phyloP scores from a whole-genome alignment of 2,329 filamentous ascomycete species.

The Alternaria arborescens region DNA sequence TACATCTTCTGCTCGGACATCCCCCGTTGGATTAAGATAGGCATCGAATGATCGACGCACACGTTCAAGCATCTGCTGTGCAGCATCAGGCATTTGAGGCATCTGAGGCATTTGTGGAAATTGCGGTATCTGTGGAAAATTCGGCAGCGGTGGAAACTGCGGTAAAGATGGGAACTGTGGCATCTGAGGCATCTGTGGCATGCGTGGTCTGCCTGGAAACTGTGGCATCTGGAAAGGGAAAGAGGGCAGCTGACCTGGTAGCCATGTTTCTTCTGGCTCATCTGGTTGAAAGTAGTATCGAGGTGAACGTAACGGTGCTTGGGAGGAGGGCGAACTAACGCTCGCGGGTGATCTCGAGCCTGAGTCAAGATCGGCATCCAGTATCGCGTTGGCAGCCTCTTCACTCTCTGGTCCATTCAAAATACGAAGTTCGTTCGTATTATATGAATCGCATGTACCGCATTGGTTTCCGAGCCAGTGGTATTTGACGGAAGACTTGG shows the following conservation, averaged over 20 bases:
- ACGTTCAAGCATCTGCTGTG: constrained; percentile 48
- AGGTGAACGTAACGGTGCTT: constrained; percentile 44
- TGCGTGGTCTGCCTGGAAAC: constrained; percentile 42
- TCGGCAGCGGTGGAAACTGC: constrained; percentile 44
- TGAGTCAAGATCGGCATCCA: constrained; percentile 39
- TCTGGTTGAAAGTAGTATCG: constrained; percentile 51
- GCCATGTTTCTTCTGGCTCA: constrained; percentile 49
- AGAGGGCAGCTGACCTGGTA: constrained; percentile 47
- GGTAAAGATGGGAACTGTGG: constrained; percentile 44
- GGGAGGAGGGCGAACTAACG: constrained; percentile 43
- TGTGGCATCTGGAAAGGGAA: constrained; percentile 50
- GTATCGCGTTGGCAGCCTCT: constrained; percentile 44
- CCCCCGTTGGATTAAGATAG: constrained; percentile 54
- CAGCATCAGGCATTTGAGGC: constrained; percentile 42
- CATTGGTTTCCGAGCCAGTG: constrained; percentile 97
- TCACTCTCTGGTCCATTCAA: constrained; percentile 52
- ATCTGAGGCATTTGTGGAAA: constrained; percentile 38
- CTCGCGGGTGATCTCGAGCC: constrained; percentile 41
- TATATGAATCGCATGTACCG: constrained; percentile 65
- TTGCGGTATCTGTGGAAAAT: constrained; percentile 38
- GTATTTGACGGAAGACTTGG: constrained; percentile 84
- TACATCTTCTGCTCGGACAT: constrained; percentile 43
- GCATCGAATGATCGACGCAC: constrained; percentile 53
- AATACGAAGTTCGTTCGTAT: constrained; percentile 59
- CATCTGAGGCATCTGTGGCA: constrained; percentile 44